phyloP scores from a whole-genome alignment of 139 green algal species.

The Trebouxia sp. region DNA sequence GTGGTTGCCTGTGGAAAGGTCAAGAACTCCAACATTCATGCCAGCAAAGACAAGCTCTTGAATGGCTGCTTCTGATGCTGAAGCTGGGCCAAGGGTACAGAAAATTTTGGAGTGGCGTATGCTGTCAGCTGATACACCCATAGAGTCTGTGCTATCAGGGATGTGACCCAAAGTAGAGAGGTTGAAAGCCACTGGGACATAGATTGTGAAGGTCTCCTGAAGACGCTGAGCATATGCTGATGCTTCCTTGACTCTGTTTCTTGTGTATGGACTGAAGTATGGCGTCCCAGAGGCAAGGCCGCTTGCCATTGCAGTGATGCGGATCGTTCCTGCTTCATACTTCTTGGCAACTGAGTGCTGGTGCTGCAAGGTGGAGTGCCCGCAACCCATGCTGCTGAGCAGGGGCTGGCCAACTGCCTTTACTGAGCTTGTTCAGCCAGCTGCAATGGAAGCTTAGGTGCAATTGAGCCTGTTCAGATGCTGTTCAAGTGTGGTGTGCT shows the following conservation, averaged over 20 bases:
- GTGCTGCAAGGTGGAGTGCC: conserved; percentile 8
- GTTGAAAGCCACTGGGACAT: conserved; percentile 3
- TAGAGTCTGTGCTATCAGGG: neutral
- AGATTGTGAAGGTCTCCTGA: conserved; percentile 1
- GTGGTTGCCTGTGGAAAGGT: conserved; percentile 19
- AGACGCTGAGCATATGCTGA: neutral
- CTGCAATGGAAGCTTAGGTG: too few relatives aligned
- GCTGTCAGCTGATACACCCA: too few relatives aligned
- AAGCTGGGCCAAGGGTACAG: conserved; percentile 8
- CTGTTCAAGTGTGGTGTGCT: too few relatives aligned
- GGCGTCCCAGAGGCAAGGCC: neutral
- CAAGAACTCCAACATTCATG: conserved; percentile 10
- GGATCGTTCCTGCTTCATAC: conserved; percentile 2
- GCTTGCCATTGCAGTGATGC: conserved; percentile 26
- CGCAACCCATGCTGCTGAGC: conserved; percentile 17
- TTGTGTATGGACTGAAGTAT: conserved; percentile 26
- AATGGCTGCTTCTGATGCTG: neutral
- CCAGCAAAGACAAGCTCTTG: conserved; percentile 9
- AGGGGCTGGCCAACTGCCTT: too few relatives aligned
- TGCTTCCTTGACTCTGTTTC: conserved; percentile 25
- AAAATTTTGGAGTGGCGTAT: conserved; percentile 6
- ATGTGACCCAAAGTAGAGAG: neutral
- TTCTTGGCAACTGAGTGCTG: conserved; percentile 7
- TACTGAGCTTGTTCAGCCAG: too few relatives aligned
- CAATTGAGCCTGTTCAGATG: too few relatives aligned